Conservation (phyloP, 2,329 filamentous ascomycete genomes). For the Trichoderma sp. region DNA sequence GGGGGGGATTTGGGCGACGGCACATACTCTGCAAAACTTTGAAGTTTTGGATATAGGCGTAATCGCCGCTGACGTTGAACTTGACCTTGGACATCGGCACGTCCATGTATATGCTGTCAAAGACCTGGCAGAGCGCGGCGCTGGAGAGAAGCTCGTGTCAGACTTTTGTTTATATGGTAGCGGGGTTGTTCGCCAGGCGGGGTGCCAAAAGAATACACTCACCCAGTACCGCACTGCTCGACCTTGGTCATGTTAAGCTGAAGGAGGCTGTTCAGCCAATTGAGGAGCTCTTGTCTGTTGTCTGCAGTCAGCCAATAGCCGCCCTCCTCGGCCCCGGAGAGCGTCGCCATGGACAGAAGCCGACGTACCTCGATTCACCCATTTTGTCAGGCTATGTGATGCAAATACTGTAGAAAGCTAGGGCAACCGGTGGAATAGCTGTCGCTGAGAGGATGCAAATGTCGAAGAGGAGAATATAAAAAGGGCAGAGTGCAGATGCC, state of each 20-base stretch:
- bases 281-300: constrained; percentile 85
- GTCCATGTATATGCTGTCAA: constrained; percentile 96
- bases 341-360: neutral
- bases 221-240: constrained; percentile 99
- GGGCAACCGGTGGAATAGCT: constrained; percentile 8
- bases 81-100: constrained; percentile 94
- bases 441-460: neutral
- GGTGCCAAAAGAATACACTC: constrained; percentile 40
- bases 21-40: constrained; percentile 89
- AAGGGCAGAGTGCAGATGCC: neutral
- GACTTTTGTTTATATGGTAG: constrained; percentile 15
- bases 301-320: neutral
- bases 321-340: neutral
- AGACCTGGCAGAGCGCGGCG: constrained; percentile 93
- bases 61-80: constrained; percentile 97
- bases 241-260: constrained; percentile 98
- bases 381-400: constrained; percentile 35
- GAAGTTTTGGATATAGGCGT: constrained; percentile 97
- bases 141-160: constrained; percentile 46
- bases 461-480: neutral
- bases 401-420: constrained; percentile 7
- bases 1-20: neutral
- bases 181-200: constrained; percentile 18
- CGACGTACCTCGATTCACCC: constrained; percentile 46
- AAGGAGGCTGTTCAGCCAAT: constrained; percentile 96